phyloP scores from a whole-genome alignment of 306 rosid species.

The Glycine soja region DNA sequence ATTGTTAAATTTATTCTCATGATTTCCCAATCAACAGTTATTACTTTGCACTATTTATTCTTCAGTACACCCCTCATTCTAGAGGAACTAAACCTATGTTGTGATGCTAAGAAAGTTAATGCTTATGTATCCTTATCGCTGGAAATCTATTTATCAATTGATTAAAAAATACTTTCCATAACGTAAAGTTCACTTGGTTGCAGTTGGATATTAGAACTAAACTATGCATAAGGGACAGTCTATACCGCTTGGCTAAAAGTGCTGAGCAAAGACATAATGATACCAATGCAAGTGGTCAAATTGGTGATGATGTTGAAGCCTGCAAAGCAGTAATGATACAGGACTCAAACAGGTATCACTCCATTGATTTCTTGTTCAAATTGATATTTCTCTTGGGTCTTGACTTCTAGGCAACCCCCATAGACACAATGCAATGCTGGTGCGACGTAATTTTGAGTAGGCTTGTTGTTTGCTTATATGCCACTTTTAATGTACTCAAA shows the following conservation, averaged over 20 bases:
- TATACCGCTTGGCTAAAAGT: slow-evolving; percentile 80
- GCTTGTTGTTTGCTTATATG: slow-evolving; percentile 9
- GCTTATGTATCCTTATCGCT: not conserved
- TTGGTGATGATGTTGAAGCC: slow-evolving; percentile 55
- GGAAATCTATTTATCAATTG: not conserved
- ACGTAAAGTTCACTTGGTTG: slow-evolving; percentile 41
- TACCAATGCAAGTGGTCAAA: slow-evolving; percentile 45
- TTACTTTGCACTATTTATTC: slow-evolving; percentile 15
- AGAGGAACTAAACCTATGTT: slow-evolving; percentile 25
- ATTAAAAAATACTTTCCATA: slow-evolving; percentile 1
- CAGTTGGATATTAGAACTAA: slow-evolving; percentile 79
- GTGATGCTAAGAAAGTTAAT: slow-evolving; percentile 13
- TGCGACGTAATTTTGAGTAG: slow-evolving; percentile 1
- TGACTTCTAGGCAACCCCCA: not conserved
- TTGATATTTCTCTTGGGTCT: not conserved
- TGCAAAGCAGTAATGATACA: slow-evolving; percentile 46
- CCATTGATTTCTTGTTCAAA: slow-evolving; percentile 28
- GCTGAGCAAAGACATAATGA: slow-evolving; percentile 74
- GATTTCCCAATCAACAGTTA: not conserved
- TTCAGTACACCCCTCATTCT: not conserved
- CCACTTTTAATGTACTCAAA: not conserved
- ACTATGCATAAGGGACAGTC: slow-evolving; percentile 78
- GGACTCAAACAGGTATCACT: slow-evolving; percentile 61
- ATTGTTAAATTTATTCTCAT: not conserved
- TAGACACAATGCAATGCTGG: not conserved